Base-by-base conservation (phyloP, 176 grass and related monocot species). In the Rhynchospora breviuscula region DNA sequence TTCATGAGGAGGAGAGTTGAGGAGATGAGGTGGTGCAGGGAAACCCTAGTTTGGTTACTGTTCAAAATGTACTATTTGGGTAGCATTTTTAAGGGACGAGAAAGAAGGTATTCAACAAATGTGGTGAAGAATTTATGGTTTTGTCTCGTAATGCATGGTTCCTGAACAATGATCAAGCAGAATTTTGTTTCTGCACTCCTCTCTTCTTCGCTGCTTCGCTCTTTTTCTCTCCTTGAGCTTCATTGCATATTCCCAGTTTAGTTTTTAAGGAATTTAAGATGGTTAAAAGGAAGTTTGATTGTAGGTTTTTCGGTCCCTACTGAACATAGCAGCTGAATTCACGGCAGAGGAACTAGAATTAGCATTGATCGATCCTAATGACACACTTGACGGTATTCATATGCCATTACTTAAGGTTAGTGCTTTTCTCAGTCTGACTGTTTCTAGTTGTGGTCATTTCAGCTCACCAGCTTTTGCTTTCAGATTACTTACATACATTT, bases 271-370 rank as follows among this genome's bases (percentile, higher is more conserved):
- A 59, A 77, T 84, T 79, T 43, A 21, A 84, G 83, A 23, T 48
- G 59, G 8, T 76, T 44, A 70, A 79, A 68, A 79, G n/a, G 57
- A 72, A 33, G 43, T 6, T 77, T 83, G 26, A 51, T 79, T 48
- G 79, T 67, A 98, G 95, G 90, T 98, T 86, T 98, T 98, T 85
- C 84, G 92, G 66, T 82, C 90, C 1, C 85, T 95, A 79, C 89
- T 98, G 49, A 98, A 95, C 75, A 86, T 98, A 85, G 61, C 66
- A 56, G 84, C 52, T 83, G 95, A 98, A 63, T 98, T 98, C 80
- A 92, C 95, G 31, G 92, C 95, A n/a, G 95, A 93, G 77, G 92
- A 98, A 87, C 88, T 98, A 47, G 95, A 98, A 87, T 86, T 87
- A 58, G 92, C 95, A 31, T 85, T 98, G 86, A 72, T 98, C 18